Base-by-base conservation (phyloP, 805 yeast genomes). In the Yarrowia bubula region DNA sequence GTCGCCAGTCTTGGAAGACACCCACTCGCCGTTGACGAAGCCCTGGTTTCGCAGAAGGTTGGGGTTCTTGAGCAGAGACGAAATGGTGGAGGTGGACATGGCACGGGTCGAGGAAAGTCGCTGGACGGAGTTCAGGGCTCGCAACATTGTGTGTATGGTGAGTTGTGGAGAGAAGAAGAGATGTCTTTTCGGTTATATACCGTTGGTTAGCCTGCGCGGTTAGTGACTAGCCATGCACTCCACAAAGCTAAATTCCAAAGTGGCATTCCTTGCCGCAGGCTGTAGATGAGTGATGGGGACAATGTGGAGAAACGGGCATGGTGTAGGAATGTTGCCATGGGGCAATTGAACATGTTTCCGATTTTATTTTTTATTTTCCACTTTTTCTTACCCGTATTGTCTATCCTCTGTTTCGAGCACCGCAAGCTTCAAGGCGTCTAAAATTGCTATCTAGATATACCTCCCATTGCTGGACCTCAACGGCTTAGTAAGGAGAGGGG, bases 11-110 rank as follows among this genome's bases (percentile, higher is more conserved):
- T 74, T 67, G 6, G 83, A 75, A 32, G 76, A 70, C 38, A 84
- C 73, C 96, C 96, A 92, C 70, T 85, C 77, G 44, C 97, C 97
- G 71, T 89, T 85, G 74, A 90, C 78, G 69, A 63, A 61, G 50
- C 70, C 67, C 65, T 71, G 68, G 65, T 63, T 35, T 37, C 71
- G 64, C 57, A 71, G 53, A 55, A 71, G 67, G 37, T 58, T 67
- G n/a, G 71, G 66, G 55, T 69, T 67, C 63, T 66, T 67, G 33
- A 61, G 57, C 32, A 46, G 47, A 28, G 65, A 61, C 11, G 57
- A 28, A 8, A 61, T 39, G 43, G 65, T 35, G 31, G 57, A 41
- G 38, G 65, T 61, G 39, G 65, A 61, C 57, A 48, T 48, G 44
- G 65, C 37, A 22, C 65, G 38, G 44, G 47, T 28, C 17, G 31